Evolutionary conservation across 164 flowering plant genomes (phyloP).

Genomic region (Akebia trifoliata): DNA sequence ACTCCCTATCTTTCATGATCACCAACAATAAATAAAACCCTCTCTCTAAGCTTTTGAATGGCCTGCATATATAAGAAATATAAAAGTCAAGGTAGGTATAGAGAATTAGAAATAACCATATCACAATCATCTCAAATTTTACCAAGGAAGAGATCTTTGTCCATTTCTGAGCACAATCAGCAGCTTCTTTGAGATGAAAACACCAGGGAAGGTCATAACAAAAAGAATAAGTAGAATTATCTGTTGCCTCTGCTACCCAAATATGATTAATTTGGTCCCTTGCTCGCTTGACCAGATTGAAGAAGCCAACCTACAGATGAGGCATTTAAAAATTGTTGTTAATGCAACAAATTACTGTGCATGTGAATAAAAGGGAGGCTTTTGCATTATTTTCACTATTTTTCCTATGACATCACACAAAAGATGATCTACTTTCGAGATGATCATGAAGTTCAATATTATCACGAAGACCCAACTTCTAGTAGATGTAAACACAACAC

Average conservation of each 20-base stretch:
- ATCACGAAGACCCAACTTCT: not conserved
- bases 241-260: constrained; percentile 95
- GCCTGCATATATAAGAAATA: constrained; percentile 35
- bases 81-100: not conserved
- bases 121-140: not conserved
- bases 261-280: constrained; percentile 61
- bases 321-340: not conserved
- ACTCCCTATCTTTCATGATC: constrained; percentile 28
- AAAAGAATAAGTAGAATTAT: constrained; percentile 61
- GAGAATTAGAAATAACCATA: not conserved
- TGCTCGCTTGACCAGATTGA: constrained; percentile 66
- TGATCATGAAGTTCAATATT: not conserved
- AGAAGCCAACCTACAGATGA: constrained; percentile 66
- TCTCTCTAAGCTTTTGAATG: constrained; percentile 54
- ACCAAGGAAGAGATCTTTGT: constrained; percentile 52
- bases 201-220: constrained; percentile 34
- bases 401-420: not conserved
- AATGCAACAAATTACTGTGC: not conserved
- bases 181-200: constrained; percentile 66
- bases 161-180: constrained; percentile 51
- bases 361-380: not conserved
- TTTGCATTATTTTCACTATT: not conserved
- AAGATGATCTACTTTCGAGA: not conserved
- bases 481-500: not conserved
- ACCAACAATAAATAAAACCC: constrained; percentile 54